These are phyloP conservation scores for Lithohypha guttulata DNA, from an alignment of 2,329 filamentous ascomycete species.

Conservation along the genomic window DNA sequence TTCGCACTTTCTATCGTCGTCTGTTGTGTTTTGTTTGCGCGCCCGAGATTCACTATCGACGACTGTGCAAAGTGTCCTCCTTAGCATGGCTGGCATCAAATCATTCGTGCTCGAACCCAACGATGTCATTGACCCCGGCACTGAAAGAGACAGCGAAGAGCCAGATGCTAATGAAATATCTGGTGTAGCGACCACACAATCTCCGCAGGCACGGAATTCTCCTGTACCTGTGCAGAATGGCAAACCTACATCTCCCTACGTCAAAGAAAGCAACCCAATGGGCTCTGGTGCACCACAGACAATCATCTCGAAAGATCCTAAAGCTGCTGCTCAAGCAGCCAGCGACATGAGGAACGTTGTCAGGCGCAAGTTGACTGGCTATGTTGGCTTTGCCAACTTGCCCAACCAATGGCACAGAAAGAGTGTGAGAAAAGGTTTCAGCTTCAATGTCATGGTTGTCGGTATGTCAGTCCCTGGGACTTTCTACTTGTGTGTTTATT, in stretches of 20 bases:
- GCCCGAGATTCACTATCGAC: too few relatives aligned
- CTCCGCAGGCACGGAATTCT: constrained; percentile 24
- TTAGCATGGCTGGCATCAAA: too few relatives aligned
- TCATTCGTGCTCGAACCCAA: too few relatives aligned
- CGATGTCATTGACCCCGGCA: neutral
- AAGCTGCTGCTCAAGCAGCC: constrained; percentile 44
- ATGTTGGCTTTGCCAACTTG: constrained; percentile 96
- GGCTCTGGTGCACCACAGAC: constrained; percentile 45
- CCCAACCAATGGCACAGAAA: constrained; percentile 99
- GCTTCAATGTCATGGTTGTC: constrained; percentile 99
- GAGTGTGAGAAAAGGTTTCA: constrained; percentile 99
- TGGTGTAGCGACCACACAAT: constrained; percentile 6
- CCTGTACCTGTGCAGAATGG: constrained; percentile 35
- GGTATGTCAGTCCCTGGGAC: constrained; percentile 56
- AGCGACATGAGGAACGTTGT: constrained; percentile 88
- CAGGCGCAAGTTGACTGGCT: constrained; percentile 93
- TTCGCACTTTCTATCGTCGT: neutral
- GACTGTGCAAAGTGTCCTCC: too few relatives aligned
- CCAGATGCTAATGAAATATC: constrained; percentile 14
- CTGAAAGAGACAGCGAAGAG: constrained; percentile 16
- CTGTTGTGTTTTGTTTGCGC: too few relatives aligned
- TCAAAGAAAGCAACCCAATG: constrained; percentile 50
- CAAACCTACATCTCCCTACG: constrained; percentile 44
- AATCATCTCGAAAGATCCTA: constrained; percentile 54
- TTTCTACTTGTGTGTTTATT: neutral